Percentiles rank a stretch among this genome's conserved stretches.
phyloP scores from a whole-genome alignment of 2,329 filamentous ascomycete genomes.

The Fusarium nanum region DNA sequence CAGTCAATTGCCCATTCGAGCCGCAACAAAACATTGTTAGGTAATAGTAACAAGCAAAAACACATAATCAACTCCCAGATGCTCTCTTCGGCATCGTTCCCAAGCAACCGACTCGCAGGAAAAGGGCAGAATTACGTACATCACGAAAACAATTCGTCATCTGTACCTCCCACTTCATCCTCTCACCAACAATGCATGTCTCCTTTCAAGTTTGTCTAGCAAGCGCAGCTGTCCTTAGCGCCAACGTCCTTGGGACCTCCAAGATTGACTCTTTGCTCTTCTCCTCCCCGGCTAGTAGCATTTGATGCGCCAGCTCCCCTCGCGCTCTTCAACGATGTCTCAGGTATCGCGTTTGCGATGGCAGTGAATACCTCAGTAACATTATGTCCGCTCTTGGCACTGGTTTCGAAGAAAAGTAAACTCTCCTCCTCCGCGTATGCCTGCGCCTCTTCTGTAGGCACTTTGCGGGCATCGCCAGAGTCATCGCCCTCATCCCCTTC shows the following conservation, averaged over 20 bases:
- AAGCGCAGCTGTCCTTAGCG: constrained; percentile 93
- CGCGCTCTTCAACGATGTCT: constrained; percentile 92
- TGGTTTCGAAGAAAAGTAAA: constrained; percentile 96
- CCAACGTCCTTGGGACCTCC: constrained; percentile 77
- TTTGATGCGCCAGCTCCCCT: constrained; percentile 76
- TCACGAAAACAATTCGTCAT: constrained; percentile 39
- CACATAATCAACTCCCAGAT: constrained; percentile 47
- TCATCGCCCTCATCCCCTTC: constrained; percentile 69
- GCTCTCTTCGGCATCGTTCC: constrained; percentile 46
- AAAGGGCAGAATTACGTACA: constrained; percentile 46
- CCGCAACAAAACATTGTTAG: constrained; percentile 36
- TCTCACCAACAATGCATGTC: constrained; percentile 10
- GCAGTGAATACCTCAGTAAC: constrained; percentile 97
- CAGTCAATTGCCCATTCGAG: constrained; percentile 23
- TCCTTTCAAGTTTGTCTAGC: constrained; percentile 59
- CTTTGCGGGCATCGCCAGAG: constrained; percentile 82
- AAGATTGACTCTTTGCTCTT: constrained; percentile 85
- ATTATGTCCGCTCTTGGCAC: constrained; percentile 94
- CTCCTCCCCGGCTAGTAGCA: constrained; percentile 67
- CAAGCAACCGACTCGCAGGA: constrained; percentile 44
- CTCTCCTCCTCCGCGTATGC: constrained; percentile 94
- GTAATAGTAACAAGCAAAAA: constrained; percentile 38
- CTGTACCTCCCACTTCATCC: constrained; percentile 23
- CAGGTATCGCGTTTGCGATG: constrained; percentile 97
- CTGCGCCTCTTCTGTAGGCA: constrained; percentile 91